Percentiles rank a stretch among this genome's conserved stretches.
Conservation (phyloP, 768 basidiomycete species). For the Mycena galericulata region DNA sequence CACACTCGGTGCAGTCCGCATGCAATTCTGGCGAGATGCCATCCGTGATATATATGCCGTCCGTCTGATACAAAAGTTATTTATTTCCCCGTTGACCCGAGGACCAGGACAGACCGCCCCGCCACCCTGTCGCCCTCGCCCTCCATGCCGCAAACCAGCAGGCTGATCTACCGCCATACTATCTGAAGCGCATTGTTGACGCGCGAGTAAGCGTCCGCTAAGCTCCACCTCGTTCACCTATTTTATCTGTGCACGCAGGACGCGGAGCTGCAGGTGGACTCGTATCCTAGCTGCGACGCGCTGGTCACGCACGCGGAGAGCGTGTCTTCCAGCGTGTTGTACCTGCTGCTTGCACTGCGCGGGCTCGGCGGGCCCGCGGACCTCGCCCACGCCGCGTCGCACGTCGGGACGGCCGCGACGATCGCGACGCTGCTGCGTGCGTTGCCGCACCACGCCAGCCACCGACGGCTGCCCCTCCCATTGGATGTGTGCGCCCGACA, state of each 20-base stretch:
- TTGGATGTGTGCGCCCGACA: conserved; percentile 86
- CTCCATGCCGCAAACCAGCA: conserved; percentile 66
- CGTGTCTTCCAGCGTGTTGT: conserved; percentile 82
- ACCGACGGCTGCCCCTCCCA: conserved; percentile 80
- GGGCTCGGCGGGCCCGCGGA: conserved; percentile 63
- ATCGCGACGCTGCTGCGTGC: conserved; percentile 79
- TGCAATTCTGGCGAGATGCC: conserved; percentile 91
- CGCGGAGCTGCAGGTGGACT: conserved; percentile 71
- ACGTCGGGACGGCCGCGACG: conserved; percentile 82
- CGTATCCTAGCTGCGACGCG: conserved; percentile 75
- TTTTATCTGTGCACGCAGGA: conserved; percentile 55
- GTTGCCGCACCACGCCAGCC: conserved; percentile 80
- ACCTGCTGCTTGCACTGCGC: conserved; percentile 79
- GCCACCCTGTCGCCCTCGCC: conserved; percentile 85
- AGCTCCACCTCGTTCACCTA: not conserved
- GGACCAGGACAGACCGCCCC: conserved; percentile 76
- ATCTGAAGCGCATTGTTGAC: conserved; percentile 86
- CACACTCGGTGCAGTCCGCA: conserved; percentile 83
- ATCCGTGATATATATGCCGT: conserved; percentile 77
- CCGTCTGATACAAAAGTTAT: conserved; percentile 36
- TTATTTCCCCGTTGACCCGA: conserved; percentile 22
- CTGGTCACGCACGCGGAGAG: conserved; percentile 82
- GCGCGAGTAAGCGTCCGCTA: conserved; percentile 71
- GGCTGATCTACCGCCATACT: conserved; percentile 72
- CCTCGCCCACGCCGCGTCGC: conserved; percentile 83